Evolutionary conservation across 371 early-diverging fungal genomes (phyloP).

Genomic region (Circinella umbellata): DNA sequence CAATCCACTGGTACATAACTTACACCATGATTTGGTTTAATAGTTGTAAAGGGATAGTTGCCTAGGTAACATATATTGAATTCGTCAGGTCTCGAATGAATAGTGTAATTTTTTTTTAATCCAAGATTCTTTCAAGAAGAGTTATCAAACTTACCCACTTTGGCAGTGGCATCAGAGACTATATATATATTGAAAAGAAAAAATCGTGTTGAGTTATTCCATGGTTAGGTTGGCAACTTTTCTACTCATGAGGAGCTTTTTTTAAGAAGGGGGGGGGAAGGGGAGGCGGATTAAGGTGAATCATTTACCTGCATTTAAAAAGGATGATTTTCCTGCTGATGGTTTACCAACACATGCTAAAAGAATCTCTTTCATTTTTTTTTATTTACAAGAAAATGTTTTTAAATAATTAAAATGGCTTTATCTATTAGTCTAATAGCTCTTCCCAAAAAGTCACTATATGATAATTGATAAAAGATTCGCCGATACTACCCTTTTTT

Average conservation of each 20-base stretch:
- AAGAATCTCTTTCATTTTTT: constrained; percentile 55
- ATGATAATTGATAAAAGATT: too few species aligned
- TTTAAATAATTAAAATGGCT: too few species aligned
- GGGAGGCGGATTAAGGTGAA: too few species aligned
- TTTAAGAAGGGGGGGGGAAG: too few species aligned
- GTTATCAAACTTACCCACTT: constrained; percentile 62
- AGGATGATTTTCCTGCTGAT: constrained; percentile 75
- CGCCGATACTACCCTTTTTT: background rate
- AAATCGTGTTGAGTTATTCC: too few species aligned
- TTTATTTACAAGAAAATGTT: too few species aligned
- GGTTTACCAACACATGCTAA: constrained; percentile 84
- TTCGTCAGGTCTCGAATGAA: background rate
- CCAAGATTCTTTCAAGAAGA: background rate
- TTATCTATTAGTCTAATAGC: too few species aligned
- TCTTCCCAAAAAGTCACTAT: too few species aligned
- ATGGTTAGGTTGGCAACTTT: too few species aligned
- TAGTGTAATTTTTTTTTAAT: too few species aligned
- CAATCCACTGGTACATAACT: constrained; percentile 75
- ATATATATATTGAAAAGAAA: constrained; percentile 11
- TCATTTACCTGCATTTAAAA: constrained; percentile 60
- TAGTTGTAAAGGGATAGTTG: constrained; percentile 85
- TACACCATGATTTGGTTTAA: constrained; percentile 79
- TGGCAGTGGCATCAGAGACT: constrained; percentile 84
- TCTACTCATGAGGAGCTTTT: too few species aligned
- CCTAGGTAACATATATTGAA: constrained; percentile 16